Evolutionary conservation across 345 rosid species (phyloP).

Genomic region (Turnera subulata): DNA sequence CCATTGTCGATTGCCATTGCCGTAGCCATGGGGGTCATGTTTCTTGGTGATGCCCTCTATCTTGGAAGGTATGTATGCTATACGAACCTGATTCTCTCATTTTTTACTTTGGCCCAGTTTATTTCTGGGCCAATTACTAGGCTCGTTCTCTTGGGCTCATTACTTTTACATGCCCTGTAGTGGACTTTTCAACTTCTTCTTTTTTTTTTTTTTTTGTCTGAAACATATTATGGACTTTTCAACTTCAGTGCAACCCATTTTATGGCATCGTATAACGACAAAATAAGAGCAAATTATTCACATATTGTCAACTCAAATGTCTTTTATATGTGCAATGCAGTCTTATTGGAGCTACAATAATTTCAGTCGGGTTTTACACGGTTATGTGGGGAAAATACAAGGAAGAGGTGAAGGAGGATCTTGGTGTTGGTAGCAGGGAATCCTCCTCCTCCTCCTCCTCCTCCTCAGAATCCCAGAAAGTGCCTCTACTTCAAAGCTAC

Average conservation of each 20-base stretch:
- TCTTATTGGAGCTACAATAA: conserved; percentile 62
- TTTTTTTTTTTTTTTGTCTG: too few species aligned
- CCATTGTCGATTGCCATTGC: conserved; percentile 33
- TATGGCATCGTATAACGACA: background rate
- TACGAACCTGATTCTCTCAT: background rate
- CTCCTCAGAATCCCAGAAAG: conserved; percentile 37
- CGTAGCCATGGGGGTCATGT: conserved; percentile 22
- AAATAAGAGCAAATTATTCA: background rate
- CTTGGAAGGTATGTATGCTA: conserved; percentile 27
- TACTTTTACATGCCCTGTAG: too few species aligned
- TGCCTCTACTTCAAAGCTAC: conserved; percentile 52
- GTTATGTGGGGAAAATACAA: conserved; percentile 91
- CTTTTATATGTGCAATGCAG: conserved; percentile 30
- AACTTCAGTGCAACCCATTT: background rate
- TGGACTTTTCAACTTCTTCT: background rate
- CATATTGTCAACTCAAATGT: background rate
- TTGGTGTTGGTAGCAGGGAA: conserved; percentile 12
- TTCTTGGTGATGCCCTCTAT: conserved; percentile 27
- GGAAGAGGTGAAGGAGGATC: conserved; percentile 53
- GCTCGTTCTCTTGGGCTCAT: too few species aligned
- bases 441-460: conserved; percentile 12
- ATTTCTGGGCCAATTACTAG: too few species aligned
- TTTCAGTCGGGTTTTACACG: conserved; percentile 72
- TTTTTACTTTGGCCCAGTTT: too few species aligned
- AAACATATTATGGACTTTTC: too few species aligned